Conservation (phyloP, 805 yeast genomes). For the Candida jianshihensis region DNA sequence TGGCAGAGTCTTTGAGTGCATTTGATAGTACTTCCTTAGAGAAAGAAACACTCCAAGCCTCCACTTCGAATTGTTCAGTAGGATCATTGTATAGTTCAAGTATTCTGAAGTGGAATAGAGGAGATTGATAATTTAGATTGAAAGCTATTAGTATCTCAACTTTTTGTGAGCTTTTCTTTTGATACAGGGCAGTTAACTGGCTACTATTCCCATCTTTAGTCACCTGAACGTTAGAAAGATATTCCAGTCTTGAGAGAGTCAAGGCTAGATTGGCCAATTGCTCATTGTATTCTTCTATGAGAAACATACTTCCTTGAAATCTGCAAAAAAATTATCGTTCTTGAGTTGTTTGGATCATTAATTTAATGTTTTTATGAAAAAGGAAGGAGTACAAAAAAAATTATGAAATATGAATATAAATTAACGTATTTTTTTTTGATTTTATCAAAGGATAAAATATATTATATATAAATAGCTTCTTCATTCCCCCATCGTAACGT, state of each 20-base stretch:
- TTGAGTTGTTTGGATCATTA: too few relatives aligned
- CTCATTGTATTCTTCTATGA: too few relatives aligned
- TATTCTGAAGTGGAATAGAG: not conserved
- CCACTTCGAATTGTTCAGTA: not conserved
- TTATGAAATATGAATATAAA: not conserved
- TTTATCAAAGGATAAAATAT: not conserved
- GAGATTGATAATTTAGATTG: not conserved
- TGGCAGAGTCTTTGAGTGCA: not conserved
- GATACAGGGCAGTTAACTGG: not conserved
- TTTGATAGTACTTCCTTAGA: not conserved
- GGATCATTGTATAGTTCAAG: not conserved
- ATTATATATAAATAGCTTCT: not conserved
- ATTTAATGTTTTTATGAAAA: too few relatives aligned
- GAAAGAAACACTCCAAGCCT: not conserved
- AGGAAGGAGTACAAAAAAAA: not conserved
- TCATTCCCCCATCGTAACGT: not conserved
- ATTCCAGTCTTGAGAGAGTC: too few relatives aligned
- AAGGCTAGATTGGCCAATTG: too few relatives aligned
- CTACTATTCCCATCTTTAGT: not conserved
- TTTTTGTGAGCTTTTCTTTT: not conserved
- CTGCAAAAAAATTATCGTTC: too few relatives aligned
- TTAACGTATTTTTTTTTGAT: not conserved
- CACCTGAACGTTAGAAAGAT: too few relatives aligned
- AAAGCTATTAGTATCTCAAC: not conserved
- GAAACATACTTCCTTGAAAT: too few relatives aligned